phyloP scores from a whole-genome alignment of 1,284 basidiomycete genomes.

The Heterobasidion parviporum region DNA sequence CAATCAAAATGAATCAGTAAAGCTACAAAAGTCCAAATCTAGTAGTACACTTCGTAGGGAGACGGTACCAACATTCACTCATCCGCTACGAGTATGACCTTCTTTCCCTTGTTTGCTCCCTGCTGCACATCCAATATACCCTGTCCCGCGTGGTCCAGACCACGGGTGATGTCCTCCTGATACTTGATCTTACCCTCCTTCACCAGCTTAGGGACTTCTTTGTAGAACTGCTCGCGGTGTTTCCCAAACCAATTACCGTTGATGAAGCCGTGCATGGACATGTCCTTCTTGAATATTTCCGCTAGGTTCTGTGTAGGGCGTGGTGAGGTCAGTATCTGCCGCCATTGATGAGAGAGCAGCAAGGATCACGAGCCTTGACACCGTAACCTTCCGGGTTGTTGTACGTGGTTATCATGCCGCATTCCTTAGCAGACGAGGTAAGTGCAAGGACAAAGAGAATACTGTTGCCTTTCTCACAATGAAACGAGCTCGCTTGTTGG shows the following conservation, averaged over 20 bases:
- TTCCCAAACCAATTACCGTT: slow-evolving; percentile 31
- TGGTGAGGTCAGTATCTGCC: not conserved
- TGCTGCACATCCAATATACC: slow-evolving; percentile 44
- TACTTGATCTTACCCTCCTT: slow-evolving; percentile 53
- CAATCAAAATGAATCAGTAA: too few species aligned
- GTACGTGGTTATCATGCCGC: not conserved
- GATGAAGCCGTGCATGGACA: slow-evolving; percentile 56
- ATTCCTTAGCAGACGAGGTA: slow-evolving; percentile 4
- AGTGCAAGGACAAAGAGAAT: not conserved
- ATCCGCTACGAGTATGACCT: slow-evolving; percentile 40
- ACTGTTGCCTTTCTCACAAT: slow-evolving; percentile 20
- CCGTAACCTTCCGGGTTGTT: not conserved
- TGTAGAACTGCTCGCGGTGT: slow-evolving; percentile 38
- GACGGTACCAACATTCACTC: slow-evolving; percentile 14
- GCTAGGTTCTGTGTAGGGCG: slow-evolving; percentile 14
- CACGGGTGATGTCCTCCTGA: slow-evolving; percentile 42
- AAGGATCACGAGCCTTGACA: not conserved
- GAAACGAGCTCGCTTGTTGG: slow-evolving; percentile 45
- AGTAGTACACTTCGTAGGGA: too few species aligned
- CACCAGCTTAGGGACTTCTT: slow-evolving; percentile 40
- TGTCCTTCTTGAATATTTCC: slow-evolving; percentile 38
- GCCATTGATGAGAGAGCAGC: not conserved
- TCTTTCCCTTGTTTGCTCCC: slow-evolving; percentile 54
- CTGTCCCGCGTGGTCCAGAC: slow-evolving; percentile 43
- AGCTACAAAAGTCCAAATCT: too few species aligned